Percentiles rank a stretch among this genome's conserved stretches.
Conservation (phyloP, 805 yeast species). For the Huiozyma sinensis region DNA sequence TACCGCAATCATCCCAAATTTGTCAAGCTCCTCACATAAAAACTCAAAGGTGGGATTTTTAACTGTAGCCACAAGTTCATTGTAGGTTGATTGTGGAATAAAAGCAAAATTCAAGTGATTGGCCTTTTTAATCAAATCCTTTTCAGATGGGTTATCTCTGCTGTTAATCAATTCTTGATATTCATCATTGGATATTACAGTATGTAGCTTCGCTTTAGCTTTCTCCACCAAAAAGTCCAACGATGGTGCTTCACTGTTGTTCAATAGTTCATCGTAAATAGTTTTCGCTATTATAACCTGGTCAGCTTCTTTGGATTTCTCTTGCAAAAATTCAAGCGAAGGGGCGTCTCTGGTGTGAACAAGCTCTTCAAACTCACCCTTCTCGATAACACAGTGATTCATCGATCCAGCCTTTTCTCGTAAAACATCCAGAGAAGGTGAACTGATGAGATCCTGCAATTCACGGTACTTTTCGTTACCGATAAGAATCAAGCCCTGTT, state of each 20-base stretch:
- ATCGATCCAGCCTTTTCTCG: constrained; percentile 15
- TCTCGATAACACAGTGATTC: background rate
- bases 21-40: constrained; percentile 12
- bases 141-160: constrained; percentile 1
- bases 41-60: background rate
- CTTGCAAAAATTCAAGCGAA: constrained; percentile 11
- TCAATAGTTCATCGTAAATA: constrained; percentile 5
- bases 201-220: background rate
- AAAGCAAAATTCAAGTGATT: background rate
- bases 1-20: background rate
- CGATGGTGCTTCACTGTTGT: constrained; percentile 10
- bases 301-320: background rate
- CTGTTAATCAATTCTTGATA: background rate
- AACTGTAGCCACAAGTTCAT: constrained; percentile 1
- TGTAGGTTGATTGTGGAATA: background rate
- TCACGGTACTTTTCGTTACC: background rate
- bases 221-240: constrained; percentile 5
- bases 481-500: background rate
- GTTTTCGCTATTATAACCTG: background rate
- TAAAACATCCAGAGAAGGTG: constrained; percentile 18
- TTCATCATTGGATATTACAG: background rate
- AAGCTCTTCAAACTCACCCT: constrained; percentile 1
- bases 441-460: background rate
- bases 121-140: constrained; percentile 6
- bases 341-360: constrained; percentile 7